Evolutionary conservation across 139 green algal genomes (phyloP).

Genomic region (Raphidocelis subcapitata): DNA sequence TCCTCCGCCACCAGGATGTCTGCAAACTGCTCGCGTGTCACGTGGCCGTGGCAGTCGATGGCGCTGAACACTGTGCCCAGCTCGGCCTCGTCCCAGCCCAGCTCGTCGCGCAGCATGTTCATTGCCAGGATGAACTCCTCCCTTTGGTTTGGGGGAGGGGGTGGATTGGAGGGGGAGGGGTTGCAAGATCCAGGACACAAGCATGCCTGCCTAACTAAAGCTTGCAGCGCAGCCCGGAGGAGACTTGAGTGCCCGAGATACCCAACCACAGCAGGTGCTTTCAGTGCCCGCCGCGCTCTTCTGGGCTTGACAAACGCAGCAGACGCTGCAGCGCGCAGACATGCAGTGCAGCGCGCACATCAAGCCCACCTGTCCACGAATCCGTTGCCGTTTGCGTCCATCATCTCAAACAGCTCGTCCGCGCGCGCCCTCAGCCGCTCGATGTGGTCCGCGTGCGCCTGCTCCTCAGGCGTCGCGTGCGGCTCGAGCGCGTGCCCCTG

Average conservation of each 20-base stretch:
- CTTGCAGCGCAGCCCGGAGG: too few species aligned
- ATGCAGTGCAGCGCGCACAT: too few species aligned
- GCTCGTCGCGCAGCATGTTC: slow-evolving; percentile 16
- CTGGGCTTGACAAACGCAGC: too few species aligned
- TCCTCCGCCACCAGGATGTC: slow-evolving; percentile 19
- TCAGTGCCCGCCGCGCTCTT: neutral
- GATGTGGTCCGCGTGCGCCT: too few species aligned
- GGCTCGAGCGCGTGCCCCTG: too few species aligned
- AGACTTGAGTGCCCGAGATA: neutral
- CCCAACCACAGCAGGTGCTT: neutral
- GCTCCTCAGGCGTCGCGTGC: too few species aligned
- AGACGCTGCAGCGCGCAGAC: too few species aligned
- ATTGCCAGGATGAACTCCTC: slow-evolving; percentile 26
- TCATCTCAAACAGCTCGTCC: neutral
- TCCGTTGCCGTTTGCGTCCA: slow-evolving; percentile 23
- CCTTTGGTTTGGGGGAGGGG: neutral
- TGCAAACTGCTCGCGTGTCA: slow-evolving; percentile 24
- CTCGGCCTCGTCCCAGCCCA: slow-evolving; percentile 18
- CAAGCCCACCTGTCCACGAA: slow-evolving; percentile 31
- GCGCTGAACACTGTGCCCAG: slow-evolving; percentile 5
- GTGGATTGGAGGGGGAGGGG: neutral
- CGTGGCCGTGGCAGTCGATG: slow-evolving; percentile 26
- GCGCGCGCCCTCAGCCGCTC: too few species aligned
- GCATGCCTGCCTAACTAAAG: too few species aligned
- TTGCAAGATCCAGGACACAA: too few species aligned